Percentiles rank a stretch among this genome's conserved stretches.
These are phyloP conservation scores for Suhomyces guaymorum DNA, from an alignment of 1,139 yeast species.

Conservation along the genomic window DNA sequence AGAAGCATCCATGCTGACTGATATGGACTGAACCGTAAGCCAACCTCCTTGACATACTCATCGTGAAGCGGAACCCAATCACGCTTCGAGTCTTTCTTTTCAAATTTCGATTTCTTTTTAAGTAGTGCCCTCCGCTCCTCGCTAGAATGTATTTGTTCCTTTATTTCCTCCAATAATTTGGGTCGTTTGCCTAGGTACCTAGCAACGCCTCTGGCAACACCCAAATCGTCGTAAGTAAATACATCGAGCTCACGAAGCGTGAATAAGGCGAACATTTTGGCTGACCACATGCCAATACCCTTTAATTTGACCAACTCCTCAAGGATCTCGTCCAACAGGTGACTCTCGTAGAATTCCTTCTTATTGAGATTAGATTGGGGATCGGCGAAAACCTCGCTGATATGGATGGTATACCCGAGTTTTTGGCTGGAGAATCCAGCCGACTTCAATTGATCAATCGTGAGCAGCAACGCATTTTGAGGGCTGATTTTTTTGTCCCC, in stretches of 20 bases:
- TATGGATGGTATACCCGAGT: constrained; percentile 60
- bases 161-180: constrained; percentile 44
- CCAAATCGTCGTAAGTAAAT: constrained; percentile 79
- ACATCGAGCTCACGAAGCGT: constrained; percentile 66
- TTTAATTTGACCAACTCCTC: constrained; percentile 60
- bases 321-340: constrained; percentile 49
- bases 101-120: constrained; percentile 40
- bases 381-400: constrained; percentile 57
- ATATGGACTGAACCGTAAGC: constrained; percentile 64
- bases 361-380: constrained; percentile 39
- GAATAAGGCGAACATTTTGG: constrained; percentile 81
- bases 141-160: constrained; percentile 29
- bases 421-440: constrained; percentile 77
- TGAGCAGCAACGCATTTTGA: constrained; percentile 38
- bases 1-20: constrained; percentile 68
- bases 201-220: constrained; percentile 79
- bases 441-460: constrained; percentile 50
- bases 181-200: constrained; percentile 61
- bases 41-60: constrained; percentile 55
- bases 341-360: constrained; percentile 23
- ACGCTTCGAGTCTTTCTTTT: constrained; percentile 42
- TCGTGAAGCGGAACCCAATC: constrained; percentile 67
- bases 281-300: constrained; percentile 91
- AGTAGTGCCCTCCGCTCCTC: constrained; percentile 33
- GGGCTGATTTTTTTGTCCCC: constrained; percentile 55